Evolutionary conservation across 805 yeast species (phyloP).

Genomic region (Candida cerambycidarum): DNA sequence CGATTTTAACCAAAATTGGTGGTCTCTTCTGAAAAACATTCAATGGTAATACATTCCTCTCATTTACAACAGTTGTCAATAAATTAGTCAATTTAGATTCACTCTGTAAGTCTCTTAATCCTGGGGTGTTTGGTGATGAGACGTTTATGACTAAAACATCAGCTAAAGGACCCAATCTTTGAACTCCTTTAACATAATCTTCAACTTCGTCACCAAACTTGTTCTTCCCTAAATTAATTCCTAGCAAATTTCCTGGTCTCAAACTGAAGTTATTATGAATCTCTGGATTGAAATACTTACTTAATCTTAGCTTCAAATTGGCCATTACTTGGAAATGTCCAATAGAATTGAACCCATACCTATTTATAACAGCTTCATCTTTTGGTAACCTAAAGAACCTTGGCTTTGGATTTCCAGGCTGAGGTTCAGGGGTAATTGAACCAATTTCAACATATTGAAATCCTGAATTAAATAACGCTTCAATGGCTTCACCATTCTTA

Average conservation of each 20-base stretch:
- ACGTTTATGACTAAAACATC: conserved; percentile 90
- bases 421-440: conserved; percentile 88
- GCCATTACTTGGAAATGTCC: conserved; percentile 79
- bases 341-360: conserved; percentile 91
- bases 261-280: conserved; percentile 47
- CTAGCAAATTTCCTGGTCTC: conserved; percentile 65
- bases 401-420: conserved; percentile 93
- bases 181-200: conserved; percentile 85
- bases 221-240: conserved; percentile 88
- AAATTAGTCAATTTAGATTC: conserved; percentile 71
- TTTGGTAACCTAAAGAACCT: conserved; percentile 81
- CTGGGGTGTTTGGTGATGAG: conserved; percentile 96
- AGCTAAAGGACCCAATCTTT: conserved; percentile 75
- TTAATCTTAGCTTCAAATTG: conserved; percentile 64
- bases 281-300: conserved; percentile 32
- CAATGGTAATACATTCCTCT: conserved; percentile 48
- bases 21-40: conserved; percentile 54
- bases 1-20: conserved; percentile 85
- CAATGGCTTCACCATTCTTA: conserved; percentile 90
- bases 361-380: conserved; percentile 89
- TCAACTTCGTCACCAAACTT: conserved; percentile 86
- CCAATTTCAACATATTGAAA: conserved; percentile 92
- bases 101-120: conserved; percentile 80
- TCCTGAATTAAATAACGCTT: conserved; percentile 72
- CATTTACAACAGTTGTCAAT: conserved; percentile 62